Evolutionary conservation across 805 yeast genomes (phyloP).

Genomic region (Teunomyces pallodes): DNA sequence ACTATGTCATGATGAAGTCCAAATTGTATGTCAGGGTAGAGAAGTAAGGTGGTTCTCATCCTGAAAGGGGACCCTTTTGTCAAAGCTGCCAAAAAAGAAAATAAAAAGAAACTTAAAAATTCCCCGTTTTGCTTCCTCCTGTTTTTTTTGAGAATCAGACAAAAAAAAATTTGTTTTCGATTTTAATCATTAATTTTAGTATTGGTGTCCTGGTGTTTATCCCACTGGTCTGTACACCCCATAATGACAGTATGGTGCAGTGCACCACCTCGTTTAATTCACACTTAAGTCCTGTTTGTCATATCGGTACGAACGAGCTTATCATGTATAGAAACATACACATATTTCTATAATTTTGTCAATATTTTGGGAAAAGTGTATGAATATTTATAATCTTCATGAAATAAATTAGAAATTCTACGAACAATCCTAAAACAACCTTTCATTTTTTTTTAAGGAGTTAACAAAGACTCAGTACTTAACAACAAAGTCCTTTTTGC

Average conservation of each 20-base stretch:
- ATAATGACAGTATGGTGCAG: no score
- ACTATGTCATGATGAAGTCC: conserved; percentile 19
- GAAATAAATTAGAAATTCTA: no score
- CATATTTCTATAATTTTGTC: neutral
- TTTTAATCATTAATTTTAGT: neutral
- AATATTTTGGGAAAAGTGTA: neutral
- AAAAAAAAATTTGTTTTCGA: neutral
- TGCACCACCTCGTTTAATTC: neutral
- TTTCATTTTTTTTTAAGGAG: neutral
- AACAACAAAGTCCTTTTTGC: neutral
- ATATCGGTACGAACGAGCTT: no score
- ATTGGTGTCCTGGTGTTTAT: neutral
- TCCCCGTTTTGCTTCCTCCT: neutral
- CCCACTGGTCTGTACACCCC: no score
- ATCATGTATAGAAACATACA: neutral
- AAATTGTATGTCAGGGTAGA: conserved; percentile 21
- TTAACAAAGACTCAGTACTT: neutral
- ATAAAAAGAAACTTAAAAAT: neutral
- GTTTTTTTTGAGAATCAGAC: neutral
- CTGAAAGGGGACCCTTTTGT: no score
- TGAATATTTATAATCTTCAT: no score
- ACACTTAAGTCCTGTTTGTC: neutral
- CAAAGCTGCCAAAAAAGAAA: no score
- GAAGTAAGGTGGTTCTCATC: neutral
- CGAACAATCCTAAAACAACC: no score